phyloP scores from a whole-genome alignment of 192 early-diverging fungal species.

The Cladochytrium replicatum region DNA sequence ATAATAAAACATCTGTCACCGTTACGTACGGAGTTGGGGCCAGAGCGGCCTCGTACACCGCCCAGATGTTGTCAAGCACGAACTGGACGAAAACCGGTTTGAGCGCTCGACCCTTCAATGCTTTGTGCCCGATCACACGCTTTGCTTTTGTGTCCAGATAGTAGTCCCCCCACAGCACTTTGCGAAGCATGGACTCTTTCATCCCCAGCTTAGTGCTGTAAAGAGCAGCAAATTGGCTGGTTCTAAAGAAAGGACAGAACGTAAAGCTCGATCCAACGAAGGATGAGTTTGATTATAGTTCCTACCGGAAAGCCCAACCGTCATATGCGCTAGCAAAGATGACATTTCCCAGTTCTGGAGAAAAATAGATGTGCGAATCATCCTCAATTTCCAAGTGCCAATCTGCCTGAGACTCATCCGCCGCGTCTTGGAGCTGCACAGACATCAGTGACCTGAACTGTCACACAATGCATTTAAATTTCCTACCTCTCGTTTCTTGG shows the following conservation, averaged over 20 bases:
- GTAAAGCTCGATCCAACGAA: conserved; percentile 3
- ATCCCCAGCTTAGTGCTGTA: conserved; percentile 84
- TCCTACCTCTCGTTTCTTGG: conserved; percentile 47
- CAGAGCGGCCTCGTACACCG: conserved; percentile 72
- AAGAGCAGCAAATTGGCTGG: conserved; percentile 83
- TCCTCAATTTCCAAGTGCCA: conserved; percentile 85
- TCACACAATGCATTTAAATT: conserved; percentile 12
- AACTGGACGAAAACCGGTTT: conserved; percentile 98
- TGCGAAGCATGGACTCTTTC: conserved; percentile 64
- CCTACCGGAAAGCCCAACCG: conserved; percentile 90
- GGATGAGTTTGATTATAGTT: conserved; percentile 3
- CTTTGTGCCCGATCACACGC: conserved; percentile 77
- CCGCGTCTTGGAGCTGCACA: conserved; percentile 6
- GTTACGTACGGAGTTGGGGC: conserved; percentile 1
- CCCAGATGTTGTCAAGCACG: conserved; percentile 88
- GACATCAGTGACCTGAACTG: neutral
- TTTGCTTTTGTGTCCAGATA: conserved; percentile 95
- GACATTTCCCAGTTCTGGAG: conserved; percentile 91
- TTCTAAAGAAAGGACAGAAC: conserved; percentile 42
- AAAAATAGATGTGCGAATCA: conserved; percentile 91
- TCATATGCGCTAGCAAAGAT: conserved; percentile 92
- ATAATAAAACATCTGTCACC: conserved; percentile 3
- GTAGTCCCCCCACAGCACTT: conserved; percentile 93
- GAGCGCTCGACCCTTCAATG: conserved; percentile 63
- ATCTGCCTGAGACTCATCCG: conserved; percentile 45